Percentiles rank a stretch among this genome's conserved stretches.
Evolutionary conservation across 805 yeast genomes (phyloP).

Genomic region (Kodamaea sagamina): DNA sequence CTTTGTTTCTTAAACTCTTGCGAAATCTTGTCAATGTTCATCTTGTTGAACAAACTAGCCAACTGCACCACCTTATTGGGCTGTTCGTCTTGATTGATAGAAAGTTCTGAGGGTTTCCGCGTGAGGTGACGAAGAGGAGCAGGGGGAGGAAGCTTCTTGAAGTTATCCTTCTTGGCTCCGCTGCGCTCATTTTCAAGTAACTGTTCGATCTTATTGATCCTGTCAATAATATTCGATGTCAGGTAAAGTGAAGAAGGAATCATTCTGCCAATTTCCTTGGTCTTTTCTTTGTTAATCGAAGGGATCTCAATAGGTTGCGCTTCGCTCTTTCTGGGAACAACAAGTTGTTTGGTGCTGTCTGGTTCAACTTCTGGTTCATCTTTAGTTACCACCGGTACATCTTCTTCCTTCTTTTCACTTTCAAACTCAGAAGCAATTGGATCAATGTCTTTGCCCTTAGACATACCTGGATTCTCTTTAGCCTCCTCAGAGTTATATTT

Average conservation of each 20-base stretch:
- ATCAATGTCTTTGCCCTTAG: background rate
- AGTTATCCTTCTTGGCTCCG: conserved; percentile 11
- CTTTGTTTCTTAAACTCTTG: conserved; percentile 86
- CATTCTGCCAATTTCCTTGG: conserved; percentile 17
- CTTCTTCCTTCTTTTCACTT: background rate
- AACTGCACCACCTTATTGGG: conserved; percentile 55
- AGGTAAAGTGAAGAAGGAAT: conserved; percentile 26
- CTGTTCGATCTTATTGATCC: conserved; percentile 19
- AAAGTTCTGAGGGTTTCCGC: conserved; percentile 11
- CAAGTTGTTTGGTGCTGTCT: background rate
- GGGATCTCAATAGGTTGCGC: conserved; percentile 8
- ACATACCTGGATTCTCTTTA: background rate
- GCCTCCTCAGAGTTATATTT: conserved; percentile 25
- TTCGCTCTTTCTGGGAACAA: background rate
- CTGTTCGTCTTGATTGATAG: conserved; percentile 7
- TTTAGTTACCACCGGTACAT: background rate
- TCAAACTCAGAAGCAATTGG: background rate
- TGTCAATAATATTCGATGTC: conserved; percentile 22
- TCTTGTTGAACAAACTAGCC: conserved; percentile 67
- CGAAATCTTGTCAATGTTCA: conserved; percentile 79
- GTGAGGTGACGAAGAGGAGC: conserved; percentile 19
- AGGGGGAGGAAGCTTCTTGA: conserved; percentile 17
- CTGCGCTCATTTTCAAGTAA: conserved; percentile 18
- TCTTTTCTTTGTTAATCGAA: conserved; percentile 13
- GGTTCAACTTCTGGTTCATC: background rate